phyloP scores from a whole-genome alignment of 257 asterid species.

The Penstemon barbatus region DNA sequence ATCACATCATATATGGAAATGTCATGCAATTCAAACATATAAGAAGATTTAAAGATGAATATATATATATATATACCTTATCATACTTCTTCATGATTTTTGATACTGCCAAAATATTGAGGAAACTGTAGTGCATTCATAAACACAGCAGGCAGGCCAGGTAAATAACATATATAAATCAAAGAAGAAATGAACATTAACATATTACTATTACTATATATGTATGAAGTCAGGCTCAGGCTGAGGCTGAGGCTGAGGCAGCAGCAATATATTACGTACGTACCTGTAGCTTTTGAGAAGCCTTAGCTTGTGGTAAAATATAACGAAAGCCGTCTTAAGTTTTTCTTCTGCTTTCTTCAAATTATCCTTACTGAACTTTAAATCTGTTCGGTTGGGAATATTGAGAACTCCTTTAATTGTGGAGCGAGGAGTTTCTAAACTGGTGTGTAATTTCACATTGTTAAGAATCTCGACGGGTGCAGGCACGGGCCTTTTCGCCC shows the following conservation, averaged over 20 bases:
- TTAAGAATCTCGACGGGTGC: conserved; percentile 42
- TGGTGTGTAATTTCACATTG: conserved; percentile 40
- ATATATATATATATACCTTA: conserved; percentile 36
- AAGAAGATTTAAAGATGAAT: not conserved
- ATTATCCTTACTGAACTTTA: conserved; percentile 45
- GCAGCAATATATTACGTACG: no score
- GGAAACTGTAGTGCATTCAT: conserved; percentile 41
- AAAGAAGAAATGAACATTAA: not conserved
- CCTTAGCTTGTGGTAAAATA: conserved; percentile 50
- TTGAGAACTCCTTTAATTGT: conserved; percentile 42
- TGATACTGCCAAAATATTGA: conserved; percentile 54
- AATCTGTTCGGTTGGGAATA: conserved; percentile 35
- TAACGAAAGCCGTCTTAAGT: conserved; percentile 48
- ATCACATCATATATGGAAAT: no score
- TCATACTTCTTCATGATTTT: conserved; percentile 65
- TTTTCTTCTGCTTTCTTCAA: conserved; percentile 48
- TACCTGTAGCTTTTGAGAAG: conserved; percentile 54
- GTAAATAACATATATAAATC: not conserved
- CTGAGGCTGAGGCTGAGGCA: no score
- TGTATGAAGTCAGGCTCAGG: no score
- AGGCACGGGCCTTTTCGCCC: conserved; percentile 15
- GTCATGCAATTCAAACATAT: not conserved
- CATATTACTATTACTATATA: not conserved
- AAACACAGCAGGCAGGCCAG: not conserved
- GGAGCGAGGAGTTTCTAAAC: conserved; percentile 43